Evolutionary conservation across 2,329 filamentous ascomycete species (phyloP), one percentile per base, ranked within the genome.

Genomic region (Rutstroemia sp.): DNA sequence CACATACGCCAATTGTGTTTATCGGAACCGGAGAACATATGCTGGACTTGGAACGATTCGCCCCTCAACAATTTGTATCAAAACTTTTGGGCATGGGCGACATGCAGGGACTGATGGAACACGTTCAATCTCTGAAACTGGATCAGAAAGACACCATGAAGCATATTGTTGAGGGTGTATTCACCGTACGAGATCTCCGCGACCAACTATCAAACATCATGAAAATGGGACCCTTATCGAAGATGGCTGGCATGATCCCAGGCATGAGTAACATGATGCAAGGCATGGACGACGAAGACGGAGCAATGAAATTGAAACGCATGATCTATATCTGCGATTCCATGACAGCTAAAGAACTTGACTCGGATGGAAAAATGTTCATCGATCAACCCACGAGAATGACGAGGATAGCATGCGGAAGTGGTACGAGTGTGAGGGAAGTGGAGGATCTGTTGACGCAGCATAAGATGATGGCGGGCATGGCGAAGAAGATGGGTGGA

Each of bases 321-420:
- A 99, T 99, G 94, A 90, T 99, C 65, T 97, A 95, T 75, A 96
- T 99, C 59, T 96, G 92, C 75, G 94, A 99, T 75, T 92, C 87
- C 61, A 99, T 99, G 94, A 97, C 92, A 0, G 83, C 89, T 21
- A 95, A 95, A 70, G 94, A 99, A 71, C 83, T 99, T 19, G 92
- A 99, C 71, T 89, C 88, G 45, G 92, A 99, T 67, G 94, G 94
- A 70, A 96, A 95, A 73, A 83, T 95, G 61, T 92, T 99, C 63
- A 82, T 95, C 57, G 90, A 96, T 21, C 89, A 97, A 69, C 94
- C 94, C 0, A 89, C 88, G 14, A 83, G 94, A 44, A 95, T 97
- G 85, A 96, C 92, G 16, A 82, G 94, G 38, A 86, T 99, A 49
- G 94, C 94, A 0, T 83, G 86, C 52, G 94, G 94, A 0, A 94